These are phyloP conservation scores for Fusarium pseudocircinatum DNA, from an alignment of 2,329 filamentous ascomycete species.

Conservation along the genomic window DNA sequence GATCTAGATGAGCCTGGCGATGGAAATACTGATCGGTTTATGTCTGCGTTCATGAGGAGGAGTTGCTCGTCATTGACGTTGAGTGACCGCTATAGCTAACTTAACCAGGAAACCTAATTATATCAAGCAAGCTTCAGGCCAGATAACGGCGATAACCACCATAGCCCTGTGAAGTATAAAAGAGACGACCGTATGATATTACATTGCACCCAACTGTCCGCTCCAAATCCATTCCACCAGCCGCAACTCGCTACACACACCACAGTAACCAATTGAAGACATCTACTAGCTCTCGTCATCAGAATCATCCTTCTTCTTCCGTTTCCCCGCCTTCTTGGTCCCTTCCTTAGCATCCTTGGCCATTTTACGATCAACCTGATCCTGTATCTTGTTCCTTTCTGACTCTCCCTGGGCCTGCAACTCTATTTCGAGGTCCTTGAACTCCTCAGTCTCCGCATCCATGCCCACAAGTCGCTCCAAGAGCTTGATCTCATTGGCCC, in stretches of 20 bases:
- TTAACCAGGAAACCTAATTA: not conserved
- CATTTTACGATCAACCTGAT: constrained; percentile 80
- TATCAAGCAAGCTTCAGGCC: not conserved
- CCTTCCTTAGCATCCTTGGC: constrained; percentile 63
- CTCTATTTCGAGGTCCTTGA: constrained; percentile 70
- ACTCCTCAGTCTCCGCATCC: constrained; percentile 79
- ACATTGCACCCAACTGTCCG: not conserved
- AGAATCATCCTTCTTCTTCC: constrained; percentile 49
- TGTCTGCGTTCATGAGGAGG: not conserved
- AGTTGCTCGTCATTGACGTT: not conserved
- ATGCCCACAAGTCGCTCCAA: constrained; percentile 88
- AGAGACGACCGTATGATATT: not conserved
- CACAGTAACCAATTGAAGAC: not conserved
- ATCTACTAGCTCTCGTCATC: constrained; percentile 49
- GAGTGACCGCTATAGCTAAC: not conserved
- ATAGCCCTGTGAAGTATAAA: not conserved
- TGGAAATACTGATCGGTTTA: not conserved
- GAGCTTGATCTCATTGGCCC: constrained; percentile 95
- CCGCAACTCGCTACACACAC: not conserved
- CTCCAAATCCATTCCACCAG: not conserved
- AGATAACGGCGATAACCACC: not conserved
- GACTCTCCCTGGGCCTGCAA: constrained; percentile 73
- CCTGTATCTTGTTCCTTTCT: constrained; percentile 80
- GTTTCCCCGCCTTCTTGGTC: constrained; percentile 45
- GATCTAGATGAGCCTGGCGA: not conserved